phyloP scores from a whole-genome alignment of 225 moss, liverwort and hornwort species.

The Pleurozium schreberi region DNA sequence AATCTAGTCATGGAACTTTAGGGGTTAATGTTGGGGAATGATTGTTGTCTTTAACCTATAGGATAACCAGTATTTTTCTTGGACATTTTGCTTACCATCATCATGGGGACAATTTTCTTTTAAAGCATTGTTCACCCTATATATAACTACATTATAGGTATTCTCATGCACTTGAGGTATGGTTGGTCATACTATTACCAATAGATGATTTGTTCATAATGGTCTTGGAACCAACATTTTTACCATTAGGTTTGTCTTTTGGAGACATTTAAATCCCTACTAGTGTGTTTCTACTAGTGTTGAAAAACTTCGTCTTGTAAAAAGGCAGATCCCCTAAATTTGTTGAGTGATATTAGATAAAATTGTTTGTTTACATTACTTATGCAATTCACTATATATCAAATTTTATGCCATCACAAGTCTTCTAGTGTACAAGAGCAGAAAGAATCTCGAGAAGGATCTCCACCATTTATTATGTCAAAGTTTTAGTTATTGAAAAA shows the following conservation, averaged over 20 bases:
- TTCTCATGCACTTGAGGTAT: neutral
- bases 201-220: neutral
- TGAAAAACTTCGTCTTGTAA: neutral
- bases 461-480: neutral
- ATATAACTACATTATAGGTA: too few relatives aligned
- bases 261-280: neutral
- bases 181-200: neutral
- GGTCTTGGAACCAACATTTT: fast-evolving
- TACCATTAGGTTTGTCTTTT: neutral
- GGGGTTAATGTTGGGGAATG: neutral
- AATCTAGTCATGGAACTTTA: too few relatives aligned
- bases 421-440: neutral
- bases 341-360: neutral
- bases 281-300: neutral
- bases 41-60: neutral
- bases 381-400: neutral
- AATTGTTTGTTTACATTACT: neutral
- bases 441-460: neutral
- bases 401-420: neutral
- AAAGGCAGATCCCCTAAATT: neutral
- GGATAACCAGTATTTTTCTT: too few relatives aligned
- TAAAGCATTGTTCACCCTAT: neutral
- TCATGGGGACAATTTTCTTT: too few relatives aligned
- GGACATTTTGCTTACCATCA: neutral
- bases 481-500: neutral